A percentile compares a stretch with the other conserved stretches of the same genome.
phyloP scores from a whole-genome alignment of 148 eudicot genomes.

The Limonium bicolor region DNA sequence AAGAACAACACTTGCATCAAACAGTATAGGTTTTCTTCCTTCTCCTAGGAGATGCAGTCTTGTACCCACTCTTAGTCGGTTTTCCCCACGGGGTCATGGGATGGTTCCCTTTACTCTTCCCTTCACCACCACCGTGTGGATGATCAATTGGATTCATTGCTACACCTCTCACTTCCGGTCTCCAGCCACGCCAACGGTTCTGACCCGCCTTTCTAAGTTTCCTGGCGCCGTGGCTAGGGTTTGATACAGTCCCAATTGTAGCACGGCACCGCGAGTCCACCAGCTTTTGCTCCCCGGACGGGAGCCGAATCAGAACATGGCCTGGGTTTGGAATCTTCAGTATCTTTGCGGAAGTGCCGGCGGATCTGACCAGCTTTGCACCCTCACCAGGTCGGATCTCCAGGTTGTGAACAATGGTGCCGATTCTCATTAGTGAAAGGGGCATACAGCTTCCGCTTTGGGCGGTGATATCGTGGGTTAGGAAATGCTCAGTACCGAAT shows the following conservation, averaged over 20 bases:
- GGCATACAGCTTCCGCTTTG: constrained; percentile 80
- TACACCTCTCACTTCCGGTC: constrained; percentile 77
- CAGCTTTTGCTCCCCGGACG: constrained; percentile 51
- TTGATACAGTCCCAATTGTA: constrained; percentile 53
- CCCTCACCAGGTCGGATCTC: constrained; percentile 80
- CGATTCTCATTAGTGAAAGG: constrained; percentile 59
- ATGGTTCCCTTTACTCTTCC: constrained; percentile 55
- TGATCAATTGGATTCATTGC: constrained; percentile 95
- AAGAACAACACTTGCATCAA: too few relatives aligned
- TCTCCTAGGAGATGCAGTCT: constrained; percentile 55
- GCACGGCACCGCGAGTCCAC: constrained; percentile 58
- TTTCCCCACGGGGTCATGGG: constrained; percentile 79
- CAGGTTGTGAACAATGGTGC: constrained; percentile 68
- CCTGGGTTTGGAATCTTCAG: constrained; percentile 43
- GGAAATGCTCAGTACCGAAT: constrained; percentile 23
- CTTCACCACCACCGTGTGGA: constrained; percentile 96
- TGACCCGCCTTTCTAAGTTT: constrained; percentile 71
- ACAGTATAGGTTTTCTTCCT: constrained; percentile 23
- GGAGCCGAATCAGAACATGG: constrained; percentile 36
- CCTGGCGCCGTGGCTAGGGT: constrained; percentile 39
- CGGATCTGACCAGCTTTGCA: constrained; percentile 65
- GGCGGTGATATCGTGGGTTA: constrained; percentile 52
- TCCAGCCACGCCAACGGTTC: constrained; percentile 58
- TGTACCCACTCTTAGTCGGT: constrained; percentile 75
- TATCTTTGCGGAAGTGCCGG: constrained; percentile 74